These are phyloP conservation scores for Kodamaea laetipori DNA, from an alignment of 805 yeast species.

Conservation along the genomic window DNA sequence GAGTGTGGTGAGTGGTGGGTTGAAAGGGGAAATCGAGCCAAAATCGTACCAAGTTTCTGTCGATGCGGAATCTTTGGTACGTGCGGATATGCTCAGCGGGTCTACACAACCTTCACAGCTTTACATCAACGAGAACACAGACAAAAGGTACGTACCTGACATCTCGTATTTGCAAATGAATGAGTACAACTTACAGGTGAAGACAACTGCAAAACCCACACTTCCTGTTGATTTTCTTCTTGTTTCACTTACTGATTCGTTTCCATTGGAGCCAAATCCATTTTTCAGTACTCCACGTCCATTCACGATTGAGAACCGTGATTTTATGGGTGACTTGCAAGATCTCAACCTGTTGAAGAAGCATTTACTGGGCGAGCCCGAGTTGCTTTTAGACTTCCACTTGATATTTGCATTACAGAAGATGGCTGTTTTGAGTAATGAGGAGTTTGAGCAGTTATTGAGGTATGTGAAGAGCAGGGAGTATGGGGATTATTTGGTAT, in stretches of 20 bases:
- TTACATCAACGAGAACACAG: slow-evolving; percentile 72
- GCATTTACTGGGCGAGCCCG: slow-evolving; percentile 44
- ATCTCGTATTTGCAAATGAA: slow-evolving; percentile 81
- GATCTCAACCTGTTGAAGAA: slow-evolving; percentile 57
- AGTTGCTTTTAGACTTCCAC: slow-evolving; percentile 70
- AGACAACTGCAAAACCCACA: slow-evolving; percentile 53
- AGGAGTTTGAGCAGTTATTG: slow-evolving; percentile 55
- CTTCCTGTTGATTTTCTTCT: slow-evolving; percentile 48
- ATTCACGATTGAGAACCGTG: slow-evolving; percentile 83
- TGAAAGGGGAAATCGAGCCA: slow-evolving; percentile 85
- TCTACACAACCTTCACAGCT: slow-evolving; percentile 90
- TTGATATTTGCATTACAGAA: slow-evolving; percentile 59
- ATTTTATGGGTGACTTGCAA: slow-evolving; percentile 71
- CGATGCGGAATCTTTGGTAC: slow-evolving; percentile 82
- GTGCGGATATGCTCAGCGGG: slow-evolving; percentile 82
- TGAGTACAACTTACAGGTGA: slow-evolving; percentile 88
- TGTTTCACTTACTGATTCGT: slow-evolving; percentile 90
- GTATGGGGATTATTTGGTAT: slow-evolving; percentile 48
- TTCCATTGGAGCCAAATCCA: slow-evolving; percentile 66
- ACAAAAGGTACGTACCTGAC: slow-evolving; percentile 88
- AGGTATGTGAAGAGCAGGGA: slow-evolving; percentile 48
- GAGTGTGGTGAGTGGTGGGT: slow-evolving; percentile 90
- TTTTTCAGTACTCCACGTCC: slow-evolving; percentile 44
- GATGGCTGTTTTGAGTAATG: slow-evolving; percentile 56
- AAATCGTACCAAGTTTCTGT: slow-evolving; percentile 86